phyloP scores from a whole-genome alignment of 2,329 filamentous ascomycete species.

The Coleophoma eucalyptorum region DNA sequence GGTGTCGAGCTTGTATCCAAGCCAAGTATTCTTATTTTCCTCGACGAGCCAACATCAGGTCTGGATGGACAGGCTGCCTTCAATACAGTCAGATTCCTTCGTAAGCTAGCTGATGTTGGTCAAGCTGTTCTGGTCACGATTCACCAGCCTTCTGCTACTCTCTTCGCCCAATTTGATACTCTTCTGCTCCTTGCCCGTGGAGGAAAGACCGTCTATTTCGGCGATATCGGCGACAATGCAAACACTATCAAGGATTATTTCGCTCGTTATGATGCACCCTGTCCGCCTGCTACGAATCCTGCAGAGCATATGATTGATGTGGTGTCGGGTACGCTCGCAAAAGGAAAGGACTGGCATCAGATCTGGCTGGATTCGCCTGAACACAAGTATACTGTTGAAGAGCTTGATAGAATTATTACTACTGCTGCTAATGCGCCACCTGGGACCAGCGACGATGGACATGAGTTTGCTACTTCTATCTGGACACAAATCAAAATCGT shows the following conservation, averaged over 20 bases:
- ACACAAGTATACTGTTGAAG: constrained; percentile 45
- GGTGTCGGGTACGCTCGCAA: constrained; percentile 43
- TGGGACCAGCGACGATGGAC: constrained; percentile 34
- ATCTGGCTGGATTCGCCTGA: constrained; percentile 62
- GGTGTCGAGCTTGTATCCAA: constrained; percentile 55
- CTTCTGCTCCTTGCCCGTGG: constrained; percentile 61
- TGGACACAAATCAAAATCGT: constrained; percentile 35
- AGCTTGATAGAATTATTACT: constrained; percentile 55
- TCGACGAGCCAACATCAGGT: constrained; percentile 58
- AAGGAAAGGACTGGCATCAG: constrained; percentile 61
- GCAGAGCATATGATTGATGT: constrained; percentile 42
- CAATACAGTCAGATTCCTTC: constrained; percentile 58
- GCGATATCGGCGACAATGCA: constrained; percentile 59
- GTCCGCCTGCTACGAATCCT: constrained; percentile 35
- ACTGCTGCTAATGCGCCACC: constrained; percentile 34
- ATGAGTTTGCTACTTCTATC: constrained; percentile 48
- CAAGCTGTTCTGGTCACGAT: constrained; percentile 53
- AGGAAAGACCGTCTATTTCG: constrained; percentile 67
- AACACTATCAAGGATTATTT: constrained; percentile 59
- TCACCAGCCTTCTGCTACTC: constrained; percentile 49
- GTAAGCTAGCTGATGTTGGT: constrained; percentile 53
- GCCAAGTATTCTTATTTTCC: constrained; percentile 55
- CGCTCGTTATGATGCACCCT: constrained; percentile 40
- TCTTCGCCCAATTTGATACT: constrained; percentile 55
- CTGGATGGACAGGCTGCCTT: constrained; percentile 62